Base-by-base conservation (phyloP, 169 alveolate species). In the Ichthyophthirius multifiliis region DNA sequence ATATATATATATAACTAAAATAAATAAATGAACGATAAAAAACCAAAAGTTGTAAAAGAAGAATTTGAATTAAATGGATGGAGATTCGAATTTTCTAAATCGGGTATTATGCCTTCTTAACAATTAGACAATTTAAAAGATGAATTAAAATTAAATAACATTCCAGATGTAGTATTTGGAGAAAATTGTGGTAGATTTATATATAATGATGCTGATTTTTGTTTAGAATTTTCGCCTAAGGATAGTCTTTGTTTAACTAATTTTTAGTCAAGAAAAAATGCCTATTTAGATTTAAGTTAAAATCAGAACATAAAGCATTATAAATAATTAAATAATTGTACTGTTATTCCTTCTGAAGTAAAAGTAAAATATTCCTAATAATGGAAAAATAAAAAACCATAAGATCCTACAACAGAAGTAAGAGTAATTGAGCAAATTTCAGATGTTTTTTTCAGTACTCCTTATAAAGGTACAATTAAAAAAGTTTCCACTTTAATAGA, bases 401-500 rank as follows among this genome's bases (percentile, higher is more conserved):
- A 84, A 31, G 86, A 84, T 10, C 76, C 76, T 41, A 48, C 30
- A 39, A 43, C 46, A 16, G 95, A 93, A 71, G 90, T 87, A 27
- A 89, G 89, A 81, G 80, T 84, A 37, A 74, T 91, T 16, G 88
- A 90, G 64, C 73, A 87, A 20, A 89, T 83, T 10, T 80, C 92
- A 34, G 97, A 93, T 67, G 89, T 94, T 87, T 84, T 94, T 41
- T 93, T 88, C 82, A 87, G 93, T 16, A 85, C 95, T 9, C 90
- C 95, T 13, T 93, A 91, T 48, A 89, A 91, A 76, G 97, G 97
- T 10, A 74, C 88, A 30, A 47, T 89, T 35, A 63, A 83, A 20
- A 75, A 85, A n/a, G 44, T 89, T 4, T 47, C 86, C 16, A 63
- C 83, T 27, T 76, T 83, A 20, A 77, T 44, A 16, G 88, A 71